phyloP scores from a whole-genome alignment of 768 basidiomycete species.

The Tulasnella sp. region DNA sequence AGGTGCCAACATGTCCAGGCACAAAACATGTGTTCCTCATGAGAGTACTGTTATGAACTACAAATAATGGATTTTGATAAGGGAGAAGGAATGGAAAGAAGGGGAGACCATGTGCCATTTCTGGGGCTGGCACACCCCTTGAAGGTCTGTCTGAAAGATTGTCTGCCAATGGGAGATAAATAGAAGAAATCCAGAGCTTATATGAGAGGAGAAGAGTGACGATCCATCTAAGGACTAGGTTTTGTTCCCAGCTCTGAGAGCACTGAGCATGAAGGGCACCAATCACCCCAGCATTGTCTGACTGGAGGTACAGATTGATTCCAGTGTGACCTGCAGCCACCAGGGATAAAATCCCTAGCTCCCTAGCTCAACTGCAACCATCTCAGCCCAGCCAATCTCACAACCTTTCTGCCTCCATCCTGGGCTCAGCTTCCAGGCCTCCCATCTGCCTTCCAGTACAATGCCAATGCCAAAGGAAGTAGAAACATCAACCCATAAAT shows the following conservation, averaged over 20 bases:
- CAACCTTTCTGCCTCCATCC: background rate
- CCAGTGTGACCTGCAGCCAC: background rate
- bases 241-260: background rate
- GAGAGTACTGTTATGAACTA: no score
- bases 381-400: constrained; percentile 7
- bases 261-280: background rate
- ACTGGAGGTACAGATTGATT: background rate
- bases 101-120: background rate
- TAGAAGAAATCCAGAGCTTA: background rate
- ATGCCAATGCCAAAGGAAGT: constrained; percentile 1
- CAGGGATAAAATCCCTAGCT: background rate
- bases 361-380: constrained; percentile 2
- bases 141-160: background rate
- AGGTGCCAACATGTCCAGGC: no score
- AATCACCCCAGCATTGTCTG: background rate
- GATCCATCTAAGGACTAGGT: background rate
- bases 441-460: background rate
- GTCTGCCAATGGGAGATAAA: background rate
- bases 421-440: background rate
- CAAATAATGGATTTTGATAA: no score
- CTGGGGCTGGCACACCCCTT: background rate
- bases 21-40: no score
- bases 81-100: no score
- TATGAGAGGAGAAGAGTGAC: background rate
- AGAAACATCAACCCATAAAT: constrained; percentile 2